Base-by-base conservation (phyloP, 768 basidiomycete species). In the Lentinula boryana region DNA sequence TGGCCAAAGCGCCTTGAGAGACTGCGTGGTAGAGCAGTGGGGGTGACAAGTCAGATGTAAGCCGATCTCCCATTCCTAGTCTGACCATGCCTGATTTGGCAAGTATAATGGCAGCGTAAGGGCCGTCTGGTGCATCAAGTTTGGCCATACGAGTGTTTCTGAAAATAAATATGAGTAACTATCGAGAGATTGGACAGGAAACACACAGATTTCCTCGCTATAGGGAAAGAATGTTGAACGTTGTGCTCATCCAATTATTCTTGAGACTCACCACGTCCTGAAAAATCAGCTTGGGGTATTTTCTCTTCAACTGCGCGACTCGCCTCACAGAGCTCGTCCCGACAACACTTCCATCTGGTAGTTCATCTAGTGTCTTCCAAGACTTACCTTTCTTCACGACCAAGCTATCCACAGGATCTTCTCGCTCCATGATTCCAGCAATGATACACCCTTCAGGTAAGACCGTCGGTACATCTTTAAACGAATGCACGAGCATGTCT, bases 251-350 rank as follows among this genome's bases (percentile, higher is more conserved):
- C 40, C 13, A 31, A 46, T 48, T 56, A 33, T 46, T 13, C 63
- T 2, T 27, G n/a, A 9, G 18, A 84, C 94, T 74, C 74, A 97
- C 95, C 70, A 95, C 87, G 67, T 98, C 95, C 72, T 87, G 75
- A 71, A 97, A 97, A 58, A 82, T 78, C 57, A 99, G 76, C 50
- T 79, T 72, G 0, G 92, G 91, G 73, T 84, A 95, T 58, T 77
- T 81, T 65, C 89, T 80, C 74, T 86, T 87, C 63, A 98, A 71
- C 72, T 98, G 95, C 6, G 97, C 96, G 32, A 96, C 87, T 62
- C 97, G 76, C 55, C 97, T 81, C 35, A 99, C 93, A 72, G 92
- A 95, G 67, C 93, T 93, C 48, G 97, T 98, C 13, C 97, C 97
- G n/a, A 99, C 85, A 8, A 95, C 89, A 66, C 87, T 89, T 9